A percentile compares a stretch with the other conserved stretches of the same genome.
Evolutionary conservation across 768 basidiomycete species (phyloP).

Genomic region (Lactifluus piperatus): DNA sequence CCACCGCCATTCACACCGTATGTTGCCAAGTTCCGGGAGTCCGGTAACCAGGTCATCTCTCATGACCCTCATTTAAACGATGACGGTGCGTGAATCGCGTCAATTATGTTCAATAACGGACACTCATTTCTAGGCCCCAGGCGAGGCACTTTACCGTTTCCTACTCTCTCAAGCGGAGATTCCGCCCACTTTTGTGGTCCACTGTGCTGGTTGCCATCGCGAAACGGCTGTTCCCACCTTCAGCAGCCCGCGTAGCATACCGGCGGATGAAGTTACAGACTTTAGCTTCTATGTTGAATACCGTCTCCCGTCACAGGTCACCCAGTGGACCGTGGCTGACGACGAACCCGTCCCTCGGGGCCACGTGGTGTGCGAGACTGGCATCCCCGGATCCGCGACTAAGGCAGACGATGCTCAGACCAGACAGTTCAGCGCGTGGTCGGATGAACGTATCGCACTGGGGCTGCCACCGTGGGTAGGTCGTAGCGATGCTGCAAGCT

Average conservation of each 20-base stretch:
- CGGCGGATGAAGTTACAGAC: constrained; percentile 31
- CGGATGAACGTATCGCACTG: constrained; percentile 31
- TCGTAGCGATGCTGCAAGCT: not conserved
- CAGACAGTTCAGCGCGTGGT: constrained; percentile 31
- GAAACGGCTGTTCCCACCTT: too few relatives aligned
- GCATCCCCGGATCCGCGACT: constrained; percentile 29
- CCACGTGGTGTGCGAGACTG: constrained; percentile 47
- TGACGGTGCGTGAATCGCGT: too few relatives aligned
- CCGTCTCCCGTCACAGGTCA: constrained; percentile 30
- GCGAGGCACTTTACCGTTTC: not conserved
- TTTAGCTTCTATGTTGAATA: constrained; percentile 60
- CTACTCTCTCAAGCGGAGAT: not conserved
- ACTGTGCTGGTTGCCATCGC: not conserved
- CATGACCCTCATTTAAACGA: too few relatives aligned
- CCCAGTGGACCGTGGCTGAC: constrained; percentile 55
- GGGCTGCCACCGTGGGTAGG: constrained; percentile 43
- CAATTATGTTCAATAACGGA: too few relatives aligned
- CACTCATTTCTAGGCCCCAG: not conserved
- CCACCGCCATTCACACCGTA: too few relatives aligned
- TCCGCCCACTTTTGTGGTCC: not conserved
- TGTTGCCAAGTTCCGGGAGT: too few relatives aligned
- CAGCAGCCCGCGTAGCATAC: too few relatives aligned
- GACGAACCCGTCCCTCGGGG: constrained; percentile 55
- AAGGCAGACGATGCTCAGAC: constrained; percentile 35
- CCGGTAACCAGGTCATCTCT: too few relatives aligned